Conservation (phyloP, 768 basidiomycete species). For the Tricholoma flavovirens region DNA sequence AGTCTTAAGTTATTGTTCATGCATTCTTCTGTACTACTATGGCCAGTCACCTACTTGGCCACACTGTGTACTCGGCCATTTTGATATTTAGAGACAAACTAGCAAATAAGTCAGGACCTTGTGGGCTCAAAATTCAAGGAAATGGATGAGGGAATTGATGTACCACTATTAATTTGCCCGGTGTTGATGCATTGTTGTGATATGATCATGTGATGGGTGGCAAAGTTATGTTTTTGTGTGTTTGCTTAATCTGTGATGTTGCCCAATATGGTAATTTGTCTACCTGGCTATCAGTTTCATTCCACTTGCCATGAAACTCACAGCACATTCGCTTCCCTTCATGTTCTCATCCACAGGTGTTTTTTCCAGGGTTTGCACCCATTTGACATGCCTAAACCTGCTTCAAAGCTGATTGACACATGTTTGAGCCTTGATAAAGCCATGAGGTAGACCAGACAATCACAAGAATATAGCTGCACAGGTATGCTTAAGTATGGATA, state of each 20-base stretch:
- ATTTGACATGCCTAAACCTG: not conserved
- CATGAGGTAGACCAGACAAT: not conserved
- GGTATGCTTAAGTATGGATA: not conserved
- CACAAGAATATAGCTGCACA: not conserved
- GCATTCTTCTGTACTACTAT: too few relatives aligned
- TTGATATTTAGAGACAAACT: not conserved
- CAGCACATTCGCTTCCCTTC: not conserved
- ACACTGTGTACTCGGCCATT: not conserved
- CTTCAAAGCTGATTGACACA: not conserved
- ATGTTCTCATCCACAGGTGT: not conserved
- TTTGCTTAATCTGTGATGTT: not conserved
- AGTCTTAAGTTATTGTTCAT: too few relatives aligned
- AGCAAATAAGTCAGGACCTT: not conserved
- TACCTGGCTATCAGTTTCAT: not conserved
- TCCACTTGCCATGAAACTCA: not conserved
- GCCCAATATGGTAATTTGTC: not conserved
- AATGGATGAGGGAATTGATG: not conserved
- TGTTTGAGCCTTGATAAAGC: not conserved
- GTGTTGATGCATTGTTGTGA: not conserved
- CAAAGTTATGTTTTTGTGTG: not conserved
- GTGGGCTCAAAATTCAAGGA: not conserved
- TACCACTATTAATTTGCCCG: not conserved
- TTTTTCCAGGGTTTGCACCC: not conserved
- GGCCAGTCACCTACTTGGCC: not conserved
- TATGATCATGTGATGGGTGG: not conserved